These are phyloP conservation scores for Glutinoglossum americanum DNA, from an alignment of 495 filamentous ascomycete species.

Conservation along the genomic window DNA sequence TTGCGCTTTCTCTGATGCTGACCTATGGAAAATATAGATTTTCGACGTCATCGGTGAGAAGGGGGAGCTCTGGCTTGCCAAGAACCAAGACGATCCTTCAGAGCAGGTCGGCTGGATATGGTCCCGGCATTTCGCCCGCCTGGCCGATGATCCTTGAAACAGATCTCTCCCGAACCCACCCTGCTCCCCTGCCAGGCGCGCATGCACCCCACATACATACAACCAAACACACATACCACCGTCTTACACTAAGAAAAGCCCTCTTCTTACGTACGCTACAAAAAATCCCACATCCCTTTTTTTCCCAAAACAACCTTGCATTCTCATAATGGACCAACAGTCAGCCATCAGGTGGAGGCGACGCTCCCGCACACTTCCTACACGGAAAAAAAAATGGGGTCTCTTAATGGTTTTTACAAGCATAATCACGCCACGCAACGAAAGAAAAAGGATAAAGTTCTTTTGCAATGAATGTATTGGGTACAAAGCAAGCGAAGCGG, in stretches of 20 bases:
- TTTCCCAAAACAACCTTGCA: no score
- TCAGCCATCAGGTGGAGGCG: no score
- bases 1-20: constrained; percentile 43
- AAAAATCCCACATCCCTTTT: no score
- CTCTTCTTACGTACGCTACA: no score
- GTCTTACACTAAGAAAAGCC: no score
- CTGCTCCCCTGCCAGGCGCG: not conserved
- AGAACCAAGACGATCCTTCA: constrained; percentile 76
- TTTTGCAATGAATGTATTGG: not conserved
- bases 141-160: not conserved
- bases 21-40: constrained; percentile 9
- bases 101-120: constrained; percentile 89
- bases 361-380: no score
- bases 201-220: not conserved
- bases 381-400: no score
- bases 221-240: no score
- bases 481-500: not conserved
- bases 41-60: constrained; percentile 64
- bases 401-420: no score
- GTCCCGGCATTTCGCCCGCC: constrained; percentile 76
- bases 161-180: not conserved
- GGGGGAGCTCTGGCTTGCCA: constrained; percentile 91
- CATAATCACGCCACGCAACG: not conserved
- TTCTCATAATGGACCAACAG: no score
- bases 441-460: not conserved